Evolutionary conservation across 495 filamentous ascomycete species (phyloP).

Genomic region (Oidiodendron maius): DNA sequence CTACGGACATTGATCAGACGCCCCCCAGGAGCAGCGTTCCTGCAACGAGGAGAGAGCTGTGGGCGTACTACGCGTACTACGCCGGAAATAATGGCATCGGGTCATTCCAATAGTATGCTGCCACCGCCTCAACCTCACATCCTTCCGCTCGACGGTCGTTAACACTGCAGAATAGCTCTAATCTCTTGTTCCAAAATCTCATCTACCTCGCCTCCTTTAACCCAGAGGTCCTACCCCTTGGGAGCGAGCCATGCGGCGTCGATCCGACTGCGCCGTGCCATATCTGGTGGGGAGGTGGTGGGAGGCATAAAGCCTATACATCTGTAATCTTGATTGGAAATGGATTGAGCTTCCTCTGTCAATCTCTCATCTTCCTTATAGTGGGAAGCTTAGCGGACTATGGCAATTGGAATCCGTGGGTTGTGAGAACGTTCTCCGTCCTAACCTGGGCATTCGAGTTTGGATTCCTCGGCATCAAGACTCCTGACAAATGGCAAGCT

Average conservation of each 20-base stretch:
- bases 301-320: constrained; percentile 17
- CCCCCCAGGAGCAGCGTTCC: no score
- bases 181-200: constrained; percentile 22
- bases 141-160: no score
- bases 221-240: constrained; percentile 18
- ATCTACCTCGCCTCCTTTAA: constrained; percentile 23
- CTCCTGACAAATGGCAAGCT: constrained; percentile 14
- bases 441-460: constrained; percentile 22
- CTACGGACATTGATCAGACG: no score
- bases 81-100: constrained; percentile 23
- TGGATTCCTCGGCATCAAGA: constrained; percentile 21
- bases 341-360: constrained; percentile 19
- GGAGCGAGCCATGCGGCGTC: constrained; percentile 13
- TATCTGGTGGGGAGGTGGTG: constrained; percentile 20
- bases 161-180: constrained; percentile 9
- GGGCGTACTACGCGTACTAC: constrained; percentile 20
- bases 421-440: constrained; percentile 18
- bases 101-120: constrained; percentile 20
- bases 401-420: constrained; percentile 23
- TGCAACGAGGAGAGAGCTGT: constrained; percentile 18
- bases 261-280: constrained; percentile 18
- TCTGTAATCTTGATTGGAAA: constrained; percentile 20
- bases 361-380: constrained; percentile 18
- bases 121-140: neutral
- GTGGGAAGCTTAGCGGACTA: constrained; percentile 22